Percentiles rank a stretch among this genome's conserved stretches.
Evolutionary conservation across 805 yeast genomes (phyloP).

Genomic region (Candida tibetensis): DNA sequence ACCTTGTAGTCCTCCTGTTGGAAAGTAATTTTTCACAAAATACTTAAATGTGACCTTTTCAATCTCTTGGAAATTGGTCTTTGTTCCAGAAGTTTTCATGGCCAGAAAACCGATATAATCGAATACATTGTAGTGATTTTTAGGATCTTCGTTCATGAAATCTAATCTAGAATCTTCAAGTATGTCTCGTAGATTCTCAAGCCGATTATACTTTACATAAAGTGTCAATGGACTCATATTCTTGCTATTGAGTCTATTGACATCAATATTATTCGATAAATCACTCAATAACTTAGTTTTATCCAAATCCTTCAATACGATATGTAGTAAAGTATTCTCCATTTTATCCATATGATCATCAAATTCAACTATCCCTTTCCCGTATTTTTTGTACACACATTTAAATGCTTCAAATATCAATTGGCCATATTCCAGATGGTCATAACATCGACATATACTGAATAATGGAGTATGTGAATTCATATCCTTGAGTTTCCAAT

Average conservation of each 20-base stretch:
- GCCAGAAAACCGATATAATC: slow-evolving; percentile 38
- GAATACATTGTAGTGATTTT: slow-evolving; percentile 33
- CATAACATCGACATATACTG: slow-evolving; percentile 75
- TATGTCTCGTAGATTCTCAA: slow-evolving; percentile 54
- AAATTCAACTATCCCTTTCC: slow-evolving; percentile 39
- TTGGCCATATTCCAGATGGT: slow-evolving; percentile 58
- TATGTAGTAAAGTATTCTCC: slow-evolving; percentile 78
- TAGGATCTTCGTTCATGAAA: slow-evolving; percentile 33
- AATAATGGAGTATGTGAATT: slow-evolving; percentile 77
- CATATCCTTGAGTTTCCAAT: slow-evolving; percentile 68
- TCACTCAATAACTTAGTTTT: slow-evolving; percentile 22
- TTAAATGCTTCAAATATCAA: slow-evolving; percentile 47
- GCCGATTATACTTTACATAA: slow-evolving; percentile 65
- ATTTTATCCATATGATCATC: slow-evolving; percentile 66
- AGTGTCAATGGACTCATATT: slow-evolving; percentile 69
- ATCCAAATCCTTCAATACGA: slow-evolving; percentile 52
- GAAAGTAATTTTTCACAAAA: slow-evolving; percentile 21
- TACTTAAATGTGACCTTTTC: slow-evolving; percentile 20
- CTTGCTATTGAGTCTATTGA: slow-evolving; percentile 60
- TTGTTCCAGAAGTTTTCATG: slow-evolving; percentile 18
- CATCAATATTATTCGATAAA: slow-evolving; percentile 30
- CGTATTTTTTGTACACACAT: slow-evolving; percentile 44
- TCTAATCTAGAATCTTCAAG: slow-evolving; percentile 47
- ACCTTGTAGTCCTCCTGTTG: slow-evolving; percentile 9
- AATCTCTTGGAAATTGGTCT: slow-evolving; percentile 21